Base-by-base conservation (phyloP, 2,329 filamentous ascomycete species). In the Fonsecaea erecta region DNA sequence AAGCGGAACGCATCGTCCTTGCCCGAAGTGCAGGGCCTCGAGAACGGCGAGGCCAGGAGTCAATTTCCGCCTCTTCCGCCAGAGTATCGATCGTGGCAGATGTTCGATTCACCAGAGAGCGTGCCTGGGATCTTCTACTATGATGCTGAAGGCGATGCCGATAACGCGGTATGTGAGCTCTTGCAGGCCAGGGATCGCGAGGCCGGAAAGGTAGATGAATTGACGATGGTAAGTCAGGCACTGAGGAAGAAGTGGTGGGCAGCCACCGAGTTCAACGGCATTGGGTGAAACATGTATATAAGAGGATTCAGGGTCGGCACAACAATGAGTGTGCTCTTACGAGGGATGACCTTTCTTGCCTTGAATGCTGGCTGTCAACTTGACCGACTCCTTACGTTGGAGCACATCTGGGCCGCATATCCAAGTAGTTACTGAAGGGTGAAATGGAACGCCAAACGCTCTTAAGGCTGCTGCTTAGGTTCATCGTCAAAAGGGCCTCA, bases 71-170 rank as follows among this genome's bases (percentile, higher is more conserved):
- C 35, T 32, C 46, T 62, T 5, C 58, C 52, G 28, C 40, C 59
- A 3, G 32, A 40, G 24, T 64, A 68, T 35, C 62, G 65, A 14
- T 64, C 62, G 9, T 68, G 62, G 65, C 62, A 68, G 52, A 40
- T 64, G 32, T 64, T 58, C 18, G 53, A 54, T 26, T 62, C 54
- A 11, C 56, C 62, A 1, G 62, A 65, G 7, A 65, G 35, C 21
- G 48, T 64, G 12, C 62, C 62, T 12, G 53, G 62, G 5, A 55
- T 64, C 26, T 68, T 65, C 54, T 62, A 62, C 58, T 68, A 68
- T 43, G 65, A 68, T 53, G 65, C 65, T 24, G 65, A 68, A 56
- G 57, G 56, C 18, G 65, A 68, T 30, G 65, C 65, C 1, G 65
- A 68, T 37, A 64, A 65, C 18, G 65, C 65, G 8, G 62, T 65